Conservation (phyloP, 768 basidiomycete species). For the Tulasnella sp. region DNA sequence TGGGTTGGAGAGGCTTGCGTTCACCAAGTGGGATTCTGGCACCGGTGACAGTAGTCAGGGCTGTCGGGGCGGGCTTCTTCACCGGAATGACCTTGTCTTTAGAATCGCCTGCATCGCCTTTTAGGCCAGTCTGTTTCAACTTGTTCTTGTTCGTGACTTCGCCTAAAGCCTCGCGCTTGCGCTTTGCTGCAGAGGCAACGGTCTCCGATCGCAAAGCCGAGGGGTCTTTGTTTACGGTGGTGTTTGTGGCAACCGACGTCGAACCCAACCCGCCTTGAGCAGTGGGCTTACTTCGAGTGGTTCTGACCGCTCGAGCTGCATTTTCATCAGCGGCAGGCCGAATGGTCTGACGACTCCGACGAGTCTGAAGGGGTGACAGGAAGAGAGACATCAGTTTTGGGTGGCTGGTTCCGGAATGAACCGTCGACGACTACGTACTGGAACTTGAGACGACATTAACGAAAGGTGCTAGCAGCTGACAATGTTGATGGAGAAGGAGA, state of each 20-base stretch:
- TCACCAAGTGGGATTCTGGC: slow-evolving; percentile 24
- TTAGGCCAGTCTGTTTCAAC: slow-evolving; percentile 39
- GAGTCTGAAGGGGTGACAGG: background rate
- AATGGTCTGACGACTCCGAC: slow-evolving; percentile 20
- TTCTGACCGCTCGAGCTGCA: slow-evolving; percentile 4
- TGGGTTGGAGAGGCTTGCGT: slow-evolving; percentile 1
- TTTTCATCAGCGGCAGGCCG: slow-evolving; percentile 21
- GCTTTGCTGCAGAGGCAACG: slow-evolving; percentile 52
- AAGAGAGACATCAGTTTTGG: background rate
- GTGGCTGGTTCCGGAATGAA: background rate
- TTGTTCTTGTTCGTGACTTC: slow-evolving; percentile 53
- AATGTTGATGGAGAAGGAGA: background rate
- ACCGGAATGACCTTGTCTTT: slow-evolving; percentile 42
- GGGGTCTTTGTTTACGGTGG: slow-evolving; percentile 36
- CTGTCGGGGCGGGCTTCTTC: slow-evolving; percentile 40
- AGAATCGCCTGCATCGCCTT: slow-evolving; percentile 35
- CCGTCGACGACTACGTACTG: background rate
- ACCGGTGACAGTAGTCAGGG: slow-evolving; percentile 11
- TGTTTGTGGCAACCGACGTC: slow-evolving; percentile 8
- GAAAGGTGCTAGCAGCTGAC: background rate
- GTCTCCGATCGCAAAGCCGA: slow-evolving; percentile 44
- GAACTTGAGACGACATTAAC: slow-evolving; percentile 18
- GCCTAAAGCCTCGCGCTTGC: slow-evolving; percentile 70
- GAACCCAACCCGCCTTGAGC: background rate
- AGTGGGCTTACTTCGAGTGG: slow-evolving; percentile 9